A percentile compares a stretch with the other conserved stretches of the same genome.
phyloP scores from a whole-genome alignment of 2,329 filamentous ascomycete species.

The Nannizziopsis barbatae region DNA sequence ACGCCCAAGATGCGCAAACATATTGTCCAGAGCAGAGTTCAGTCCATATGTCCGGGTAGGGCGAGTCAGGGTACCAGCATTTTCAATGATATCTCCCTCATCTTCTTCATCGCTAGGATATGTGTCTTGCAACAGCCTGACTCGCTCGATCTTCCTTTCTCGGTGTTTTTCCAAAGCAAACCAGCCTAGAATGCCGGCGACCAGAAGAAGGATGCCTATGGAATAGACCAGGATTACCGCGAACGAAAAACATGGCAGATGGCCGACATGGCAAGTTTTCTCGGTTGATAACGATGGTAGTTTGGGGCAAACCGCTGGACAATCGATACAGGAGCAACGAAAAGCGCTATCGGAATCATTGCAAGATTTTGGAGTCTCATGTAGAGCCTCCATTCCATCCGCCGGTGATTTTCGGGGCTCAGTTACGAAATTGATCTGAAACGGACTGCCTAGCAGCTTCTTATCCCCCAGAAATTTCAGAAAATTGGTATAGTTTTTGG shows the following conservation, averaged over 20 bases:
- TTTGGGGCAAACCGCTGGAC: constrained; percentile 70
- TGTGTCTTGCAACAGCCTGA: constrained; percentile 77
- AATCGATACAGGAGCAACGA: constrained; percentile 89
- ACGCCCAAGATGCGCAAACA: constrained; percentile 71
- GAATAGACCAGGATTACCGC: constrained; percentile 79
- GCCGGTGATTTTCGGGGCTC: constrained; percentile 47
- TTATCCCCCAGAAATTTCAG: constrained; percentile 89
- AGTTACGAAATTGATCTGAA: constrained; percentile 87
- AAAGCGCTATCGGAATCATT: constrained; percentile 79
- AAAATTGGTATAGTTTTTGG: constrained; percentile 77
- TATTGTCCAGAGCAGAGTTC: constrained; percentile 68
- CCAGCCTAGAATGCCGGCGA: constrained; percentile 59
- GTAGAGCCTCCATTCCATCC: constrained; percentile 57
- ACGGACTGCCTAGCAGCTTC: constrained; percentile 80
- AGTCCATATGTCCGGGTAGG: constrained; percentile 69
- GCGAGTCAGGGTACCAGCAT: constrained; percentile 63
- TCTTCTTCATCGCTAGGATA: constrained; percentile 85
- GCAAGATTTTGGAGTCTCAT: constrained; percentile 70
- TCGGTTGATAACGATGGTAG: constrained; percentile 62
- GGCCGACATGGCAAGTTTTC: constrained; percentile 68
- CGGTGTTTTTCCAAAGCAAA: constrained; percentile 64
- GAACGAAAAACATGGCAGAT: constrained; percentile 88
- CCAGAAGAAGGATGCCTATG: constrained; percentile 56
- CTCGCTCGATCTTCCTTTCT: constrained; percentile 63
- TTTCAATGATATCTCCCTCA: constrained; percentile 72